Evolutionary conservation across 805 yeast species (phyloP).

Genomic region (Phaffomyces thermotolerans): DNA sequence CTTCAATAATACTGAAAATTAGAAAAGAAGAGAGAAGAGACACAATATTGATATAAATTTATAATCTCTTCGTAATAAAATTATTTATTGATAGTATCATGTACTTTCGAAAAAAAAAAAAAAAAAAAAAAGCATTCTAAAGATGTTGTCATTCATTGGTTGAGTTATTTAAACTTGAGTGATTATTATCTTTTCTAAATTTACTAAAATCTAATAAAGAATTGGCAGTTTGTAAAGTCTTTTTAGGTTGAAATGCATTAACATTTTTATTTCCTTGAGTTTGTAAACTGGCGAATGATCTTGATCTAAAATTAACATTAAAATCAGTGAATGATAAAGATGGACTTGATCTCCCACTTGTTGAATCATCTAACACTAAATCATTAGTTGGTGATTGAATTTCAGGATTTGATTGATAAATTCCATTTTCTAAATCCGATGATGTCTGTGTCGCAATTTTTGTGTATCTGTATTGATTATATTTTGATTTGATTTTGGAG

Average conservation of each 20-base stretch:
- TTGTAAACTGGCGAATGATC: conserved; percentile 19
- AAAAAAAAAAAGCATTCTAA: too few species aligned
- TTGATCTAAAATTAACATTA: conserved; percentile 16
- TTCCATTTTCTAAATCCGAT: conserved; percentile 20
- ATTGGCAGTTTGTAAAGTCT: conserved; percentile 8
- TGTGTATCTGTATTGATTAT: conserved; percentile 15
- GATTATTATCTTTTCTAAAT: conserved; percentile 9
- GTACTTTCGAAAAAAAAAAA: background rate
- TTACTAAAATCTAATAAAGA: conserved; percentile 18
- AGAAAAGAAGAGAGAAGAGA: too few species aligned
- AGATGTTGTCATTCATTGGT: too few species aligned
- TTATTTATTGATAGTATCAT: too few species aligned
- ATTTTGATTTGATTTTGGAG: conserved; percentile 12
- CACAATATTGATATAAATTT: too few species aligned
- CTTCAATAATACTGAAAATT: background rate
- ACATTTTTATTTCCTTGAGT: background rate
- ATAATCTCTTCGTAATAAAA: too few species aligned
- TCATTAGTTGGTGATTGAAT: too few species aligned
- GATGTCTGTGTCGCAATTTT: conserved; percentile 13
- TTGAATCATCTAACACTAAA: conserved; percentile 3
- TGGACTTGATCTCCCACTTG: conserved; percentile 20
- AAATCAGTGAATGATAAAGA: conserved; percentile 12
- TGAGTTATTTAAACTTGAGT: too few species aligned
- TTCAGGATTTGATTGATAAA: background rate
- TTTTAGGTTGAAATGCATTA: conserved; percentile 12